phyloP scores from a whole-genome alignment of 805 yeast genomes.

The Kuraishia cidri region DNA sequence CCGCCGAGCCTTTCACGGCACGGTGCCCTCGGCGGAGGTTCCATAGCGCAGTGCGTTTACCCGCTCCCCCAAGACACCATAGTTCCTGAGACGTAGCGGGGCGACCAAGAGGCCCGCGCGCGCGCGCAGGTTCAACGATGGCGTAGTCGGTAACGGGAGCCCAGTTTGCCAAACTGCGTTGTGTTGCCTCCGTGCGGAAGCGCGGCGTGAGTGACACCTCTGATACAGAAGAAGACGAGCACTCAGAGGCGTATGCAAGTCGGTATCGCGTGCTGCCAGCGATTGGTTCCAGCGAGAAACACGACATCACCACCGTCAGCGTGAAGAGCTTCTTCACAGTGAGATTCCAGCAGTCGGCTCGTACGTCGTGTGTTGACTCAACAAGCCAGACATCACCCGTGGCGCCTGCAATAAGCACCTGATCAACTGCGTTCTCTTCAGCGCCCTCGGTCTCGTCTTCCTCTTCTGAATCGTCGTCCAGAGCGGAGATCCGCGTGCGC shows the following conservation, averaged over 20 bases:
- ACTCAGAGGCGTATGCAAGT: neutral
- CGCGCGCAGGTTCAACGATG: slow-evolving; percentile 10
- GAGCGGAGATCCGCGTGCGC: slow-evolving; percentile 7
- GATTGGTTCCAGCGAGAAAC: too few species aligned
- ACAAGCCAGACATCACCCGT: slow-evolving; percentile 12
- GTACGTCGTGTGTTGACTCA: slow-evolving; percentile 13
- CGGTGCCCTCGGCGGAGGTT: slow-evolving; percentile 13
- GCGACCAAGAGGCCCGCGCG: too few species aligned
- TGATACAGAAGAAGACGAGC: too few species aligned
- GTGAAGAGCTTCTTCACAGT: slow-evolving; percentile 11
- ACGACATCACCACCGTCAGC: neutral
- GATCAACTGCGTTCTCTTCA: slow-evolving; percentile 12
- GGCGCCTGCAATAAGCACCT: slow-evolving; percentile 15
- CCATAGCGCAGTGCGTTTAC: slow-evolving; percentile 13
- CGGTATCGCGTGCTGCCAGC: too few species aligned
- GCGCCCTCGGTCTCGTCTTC: too few species aligned
- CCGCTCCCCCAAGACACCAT: slow-evolving; percentile 19
- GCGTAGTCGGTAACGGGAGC: slow-evolving; percentile 17
- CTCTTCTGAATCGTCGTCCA: too few species aligned
- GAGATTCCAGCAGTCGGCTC: slow-evolving; percentile 9
- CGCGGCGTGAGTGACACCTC: too few species aligned
- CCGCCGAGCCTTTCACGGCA: slow-evolving; percentile 8
- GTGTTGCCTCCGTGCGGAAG: too few species aligned
- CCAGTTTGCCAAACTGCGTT: slow-evolving; percentile 9
- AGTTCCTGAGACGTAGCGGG: slow-evolving; percentile 15